Percentiles rank a stretch among this genome's conserved stretches.
These are phyloP conservation scores for Bonia amplexicaulis DNA, from an alignment of 176 grass and related monocot genomes.

Conservation along the genomic window DNA sequence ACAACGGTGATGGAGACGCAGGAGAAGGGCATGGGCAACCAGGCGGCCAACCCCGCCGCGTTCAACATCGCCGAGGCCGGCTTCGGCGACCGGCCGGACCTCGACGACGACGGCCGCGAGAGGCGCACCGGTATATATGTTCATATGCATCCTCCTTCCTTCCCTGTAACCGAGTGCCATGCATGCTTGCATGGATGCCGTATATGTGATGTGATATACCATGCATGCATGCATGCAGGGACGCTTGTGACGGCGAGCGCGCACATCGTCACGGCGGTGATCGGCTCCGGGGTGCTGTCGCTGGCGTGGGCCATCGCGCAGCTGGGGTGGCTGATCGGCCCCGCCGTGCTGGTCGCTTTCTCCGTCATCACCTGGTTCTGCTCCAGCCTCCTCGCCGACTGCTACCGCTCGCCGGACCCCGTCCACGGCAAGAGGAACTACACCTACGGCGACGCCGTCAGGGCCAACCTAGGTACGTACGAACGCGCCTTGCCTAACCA, in stretches of 20 bases:
- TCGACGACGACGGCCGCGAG: slow-evolving; percentile 79
- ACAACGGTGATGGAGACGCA: too few relatives aligned
- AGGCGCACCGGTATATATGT: slow-evolving; percentile 52
- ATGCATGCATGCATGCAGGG: slow-evolving; percentile 37
- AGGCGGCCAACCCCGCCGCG: not conserved
- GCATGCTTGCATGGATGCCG: not conserved
- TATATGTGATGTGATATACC: not conserved
- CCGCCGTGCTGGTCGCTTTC: slow-evolving; percentile 57
- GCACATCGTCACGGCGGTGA: slow-evolving; percentile 94
- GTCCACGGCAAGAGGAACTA: slow-evolving; percentile 79
- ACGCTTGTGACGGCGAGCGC: slow-evolving; percentile 86
- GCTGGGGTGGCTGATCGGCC: slow-evolving; percentile 84
- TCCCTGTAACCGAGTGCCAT: not conserved
- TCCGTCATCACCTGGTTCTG: slow-evolving; percentile 94
- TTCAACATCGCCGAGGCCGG: slow-evolving; percentile 49
- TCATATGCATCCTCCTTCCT: not conserved
- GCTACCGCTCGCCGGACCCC: slow-evolving; percentile 67
- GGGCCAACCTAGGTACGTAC: slow-evolving; percentile 63
- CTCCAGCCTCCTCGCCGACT: slow-evolving; percentile 76
- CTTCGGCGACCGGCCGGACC: slow-evolving; percentile 29
- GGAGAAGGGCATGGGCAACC: not conserved
- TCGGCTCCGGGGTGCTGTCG: slow-evolving; percentile 89
- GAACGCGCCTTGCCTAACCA: too few relatives aligned
- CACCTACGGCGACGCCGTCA: slow-evolving; percentile 70
- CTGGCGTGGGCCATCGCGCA: slow-evolving; percentile 88